Base-by-base conservation (phyloP, 352 stramenopile species). In the Phytophthora rubi region DNA sequence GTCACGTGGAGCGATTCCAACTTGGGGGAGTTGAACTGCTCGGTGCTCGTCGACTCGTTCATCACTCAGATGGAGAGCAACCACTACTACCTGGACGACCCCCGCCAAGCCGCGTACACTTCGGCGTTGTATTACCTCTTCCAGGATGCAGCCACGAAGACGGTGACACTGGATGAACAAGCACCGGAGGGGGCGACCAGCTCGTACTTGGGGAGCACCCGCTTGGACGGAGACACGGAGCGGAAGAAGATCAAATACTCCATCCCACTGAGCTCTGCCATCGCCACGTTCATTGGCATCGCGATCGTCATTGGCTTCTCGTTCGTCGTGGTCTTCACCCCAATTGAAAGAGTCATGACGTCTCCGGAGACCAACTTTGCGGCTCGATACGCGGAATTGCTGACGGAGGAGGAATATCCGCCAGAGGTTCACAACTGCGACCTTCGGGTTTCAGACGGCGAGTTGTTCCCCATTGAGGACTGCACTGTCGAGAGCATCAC, bases 41-140 rank as follows among this genome's bases (percentile, higher is more conserved):
- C 77, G 9, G 61, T 75, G 7, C 64, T 85, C 2, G 71, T 82
- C 16, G 81, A 89, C 49, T 82, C 81, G 62, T 89, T 77, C 60
- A 63, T 90, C 23, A 26, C 37, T 2, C 80, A 87, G 45, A 21
- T 87, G 39, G 66, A 83, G 18, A 32, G 32, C 4, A 90, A 90
- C 53, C 55, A 81, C 48, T 87, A 80, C 62, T 85, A 73, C 35
- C 5, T 86, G 10, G 71, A 87, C 7, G 59, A 77, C 13, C 74
- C 80, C 2, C 53, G 83, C 4, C 82, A 87, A 57, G 47, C 65
- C 0, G 71, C 85, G 65, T 87, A 87, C 68, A 87, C 76, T 15
- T 77, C 80, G 7, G 76, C 74, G 54, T 52, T 90, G 9, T 86
- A 82, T 48, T 90, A 83, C 49, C 28, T 90, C 18, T 83, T 87